These are phyloP conservation scores for Cucumis cinereus DNA, from an alignment of 306 rosid species.

Conservation along the genomic window DNA sequence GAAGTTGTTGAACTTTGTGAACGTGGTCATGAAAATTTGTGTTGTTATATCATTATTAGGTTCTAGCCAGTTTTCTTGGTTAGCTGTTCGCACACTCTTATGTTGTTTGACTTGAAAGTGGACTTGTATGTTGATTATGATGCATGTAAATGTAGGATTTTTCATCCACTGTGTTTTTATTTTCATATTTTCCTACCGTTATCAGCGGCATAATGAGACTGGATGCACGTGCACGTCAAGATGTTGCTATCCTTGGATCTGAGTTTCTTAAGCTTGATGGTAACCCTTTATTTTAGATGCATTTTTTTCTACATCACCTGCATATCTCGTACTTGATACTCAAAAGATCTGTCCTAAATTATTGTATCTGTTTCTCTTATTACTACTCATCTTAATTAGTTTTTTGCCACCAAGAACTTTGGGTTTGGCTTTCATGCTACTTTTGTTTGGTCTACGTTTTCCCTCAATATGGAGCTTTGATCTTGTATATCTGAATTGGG, in stretches of 20 bases:
- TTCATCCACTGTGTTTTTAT: conserved; percentile 10
- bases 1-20: background rate
- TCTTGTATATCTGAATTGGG: background rate
- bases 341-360: background rate
- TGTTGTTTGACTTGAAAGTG: background rate
- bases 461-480: background rate
- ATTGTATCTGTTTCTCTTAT: background rate
- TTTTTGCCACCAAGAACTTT: background rate
- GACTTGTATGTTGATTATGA: background rate
- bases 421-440: background rate
- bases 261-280: conserved; percentile 86
- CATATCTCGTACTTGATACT: background rate
- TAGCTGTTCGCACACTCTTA: background rate
- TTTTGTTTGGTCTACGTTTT: background rate
- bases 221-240: conserved; percentile 86
- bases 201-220: conserved; percentile 80
- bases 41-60: background rate
- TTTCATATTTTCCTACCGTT: conserved; percentile 7
- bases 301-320: background rate
- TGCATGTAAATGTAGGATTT: conserved; percentile 7
- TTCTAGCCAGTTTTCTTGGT: background rate
- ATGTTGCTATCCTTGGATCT: conserved; percentile 76
- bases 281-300: conserved; percentile 12
- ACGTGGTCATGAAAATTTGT: background rate
- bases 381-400: background rate